These are phyloP conservation scores for Coffea canephora DNA, from an alignment of 257 asterid genomes.

Conservation along the genomic window DNA sequence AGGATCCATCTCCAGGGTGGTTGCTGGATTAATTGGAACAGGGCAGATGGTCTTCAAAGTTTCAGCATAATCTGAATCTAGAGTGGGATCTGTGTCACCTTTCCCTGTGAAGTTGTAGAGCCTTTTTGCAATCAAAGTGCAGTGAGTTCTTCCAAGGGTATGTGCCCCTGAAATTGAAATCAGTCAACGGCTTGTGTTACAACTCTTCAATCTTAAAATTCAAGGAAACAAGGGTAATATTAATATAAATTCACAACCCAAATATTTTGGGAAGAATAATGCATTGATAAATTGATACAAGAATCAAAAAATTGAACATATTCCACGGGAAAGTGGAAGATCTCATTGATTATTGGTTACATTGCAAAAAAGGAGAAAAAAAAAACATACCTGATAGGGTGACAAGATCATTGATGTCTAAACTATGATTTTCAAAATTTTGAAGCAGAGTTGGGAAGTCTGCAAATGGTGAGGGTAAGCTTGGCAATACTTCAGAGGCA, in stretches of 20 bases:
- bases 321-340: no score
- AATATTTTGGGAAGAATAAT: background rate
- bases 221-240: no score
- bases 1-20: slow-evolving; percentile 50
- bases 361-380: no score
- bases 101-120: slow-evolving; percentile 34
- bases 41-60: slow-evolving; percentile 26
- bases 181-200: background rate
- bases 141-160: slow-evolving; percentile 31
- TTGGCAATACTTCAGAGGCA: slow-evolving; percentile 26
- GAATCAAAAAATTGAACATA: no score
- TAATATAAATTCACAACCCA: background rate
- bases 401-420: slow-evolving; percentile 47
- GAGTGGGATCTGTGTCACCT: slow-evolving; percentile 26
- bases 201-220: no score
- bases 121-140: slow-evolving; percentile 20
- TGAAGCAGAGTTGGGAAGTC: slow-evolving; percentile 37
- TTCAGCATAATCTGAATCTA: slow-evolving; percentile 23
- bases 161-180: slow-evolving; percentile 31
- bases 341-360: no score
- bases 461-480: slow-evolving; percentile 42
- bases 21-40: slow-evolving; percentile 25
- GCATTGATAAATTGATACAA: no score
- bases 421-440: slow-evolving; percentile 31
- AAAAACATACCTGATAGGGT: slow-evolving; percentile 41